These are phyloP conservation scores for Epichloe glyceriae DNA, from an alignment of 2,329 filamentous ascomycete genomes.

Conservation along the genomic window DNA sequence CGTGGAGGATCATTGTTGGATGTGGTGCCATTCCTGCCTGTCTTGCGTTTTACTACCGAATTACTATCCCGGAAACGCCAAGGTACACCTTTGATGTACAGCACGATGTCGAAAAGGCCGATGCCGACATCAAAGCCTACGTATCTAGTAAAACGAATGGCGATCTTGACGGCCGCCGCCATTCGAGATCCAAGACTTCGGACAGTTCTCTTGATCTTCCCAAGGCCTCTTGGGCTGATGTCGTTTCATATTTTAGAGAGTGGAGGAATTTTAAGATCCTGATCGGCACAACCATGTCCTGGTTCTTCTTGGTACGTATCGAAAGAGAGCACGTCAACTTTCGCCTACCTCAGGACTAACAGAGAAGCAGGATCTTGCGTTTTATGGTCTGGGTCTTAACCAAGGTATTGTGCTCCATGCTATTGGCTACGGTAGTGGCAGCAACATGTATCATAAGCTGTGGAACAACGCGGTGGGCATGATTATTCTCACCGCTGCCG, in stretches of 20 bases:
- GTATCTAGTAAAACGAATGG: conserved; percentile 34
- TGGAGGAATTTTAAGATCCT: conserved; percentile 60
- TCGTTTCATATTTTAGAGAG: conserved; percentile 51
- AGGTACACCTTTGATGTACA: conserved; percentile 73
- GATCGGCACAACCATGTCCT: conserved; percentile 64
- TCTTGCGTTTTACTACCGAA: conserved; percentile 71
- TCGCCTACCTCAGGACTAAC: conserved; percentile 6
- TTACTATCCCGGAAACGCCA: conserved; percentile 76
- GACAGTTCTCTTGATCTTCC: conserved; percentile 47
- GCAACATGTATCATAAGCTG: conserved; percentile 53
- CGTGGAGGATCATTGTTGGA: conserved; percentile 72
- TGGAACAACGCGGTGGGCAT: conserved; percentile 64
- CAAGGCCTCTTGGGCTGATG: conserved; percentile 57
- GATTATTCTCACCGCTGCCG: conserved; percentile 64
- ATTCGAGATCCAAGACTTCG: conserved; percentile 38
- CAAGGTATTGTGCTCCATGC: conserved; percentile 56
- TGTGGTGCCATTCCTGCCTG: conserved; percentile 67
- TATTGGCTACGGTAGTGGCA: conserved; percentile 56
- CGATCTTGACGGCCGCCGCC: conserved; percentile 33
- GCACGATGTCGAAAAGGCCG: conserved; percentile 62
- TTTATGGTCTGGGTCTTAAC: conserved; percentile 63
- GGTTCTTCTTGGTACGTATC: conserved; percentile 55
- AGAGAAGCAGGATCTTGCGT: conserved; percentile 43
- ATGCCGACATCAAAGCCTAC: conserved; percentile 55
- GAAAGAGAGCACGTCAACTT: neutral